Evolutionary conservation across 192 early-diverging fungal species (phyloP), one percentile per base, ranked within the genome.

Genomic region (Mortierella hygrophila): DNA sequence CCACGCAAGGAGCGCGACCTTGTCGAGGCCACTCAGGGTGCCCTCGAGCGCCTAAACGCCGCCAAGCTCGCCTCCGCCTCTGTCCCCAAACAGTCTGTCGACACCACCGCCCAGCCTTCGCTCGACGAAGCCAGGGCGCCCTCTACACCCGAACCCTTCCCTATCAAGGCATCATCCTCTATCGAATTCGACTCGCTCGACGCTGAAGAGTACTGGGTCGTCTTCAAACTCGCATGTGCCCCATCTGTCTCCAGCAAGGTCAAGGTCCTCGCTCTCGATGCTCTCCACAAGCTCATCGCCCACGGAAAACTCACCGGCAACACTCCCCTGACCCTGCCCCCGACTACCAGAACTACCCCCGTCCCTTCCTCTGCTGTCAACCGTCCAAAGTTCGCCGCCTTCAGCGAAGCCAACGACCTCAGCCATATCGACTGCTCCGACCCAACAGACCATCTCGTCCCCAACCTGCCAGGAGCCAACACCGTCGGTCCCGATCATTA

Each of bases 171-270:
- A 15, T 85, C 89, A 57, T 84, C 78, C 54, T 81, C 82, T 42
- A 78, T 87, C 60, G 83, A 87, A 81, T 57, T 79, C 76, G 81
- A 87, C 80, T 72, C 86, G 54, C 74, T 85, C 57, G 75, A 83
- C 55, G 82, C 80, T 60, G 89, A 89, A 71, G 81, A 89, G 78
- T 89, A 89, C 76, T 89, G 89, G 89, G 72, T 65, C 42, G 85
- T 87, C 49, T 89, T 89, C 76, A 84, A 82, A 44, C 73, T 89
- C 16, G 89, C 89, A 46, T 89, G 85, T 63, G 81, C 74, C 3
- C 82, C 77, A 38, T 82, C 82, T 1, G 83, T 88, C 70, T 84
- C 89, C 15, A 77, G 68, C 49, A 83, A 84, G 44, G 82, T 89
- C 79, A 80, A 87, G 37, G 82, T 88, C 54, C 37, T 83, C 41